phyloP scores from a whole-genome alignment of 768 basidiomycete species.

The Termitomyces sp. region DNA sequence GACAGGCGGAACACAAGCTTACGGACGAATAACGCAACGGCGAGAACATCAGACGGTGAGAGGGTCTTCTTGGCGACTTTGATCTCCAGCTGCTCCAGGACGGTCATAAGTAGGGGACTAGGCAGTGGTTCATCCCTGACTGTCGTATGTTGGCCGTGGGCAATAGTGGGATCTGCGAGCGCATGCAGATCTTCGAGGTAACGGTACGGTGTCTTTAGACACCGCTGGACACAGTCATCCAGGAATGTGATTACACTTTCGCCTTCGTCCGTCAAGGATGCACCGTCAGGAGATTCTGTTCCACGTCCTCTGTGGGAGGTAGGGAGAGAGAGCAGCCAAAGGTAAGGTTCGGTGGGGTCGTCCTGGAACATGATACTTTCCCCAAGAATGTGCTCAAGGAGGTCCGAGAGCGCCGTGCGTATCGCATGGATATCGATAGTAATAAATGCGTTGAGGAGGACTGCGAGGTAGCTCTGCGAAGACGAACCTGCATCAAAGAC shows the following conservation, averaged over 20 bases:
- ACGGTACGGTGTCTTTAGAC: constrained; percentile 76
- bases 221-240: constrained; percentile 84
- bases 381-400: constrained; percentile 65
- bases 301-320: constrained; percentile 29
- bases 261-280: constrained; percentile 51
- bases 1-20: constrained; percentile 56
- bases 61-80: constrained; percentile 58
- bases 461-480: constrained; percentile 64
- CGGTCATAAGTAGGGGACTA: constrained; percentile 77
- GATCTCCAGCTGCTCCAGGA: constrained; percentile 73
- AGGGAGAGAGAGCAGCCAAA: constrained; percentile 75
- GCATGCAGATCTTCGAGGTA: constrained; percentile 73
- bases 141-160: background rate
- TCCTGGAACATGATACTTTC: constrained; percentile 80
- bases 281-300: constrained; percentile 48
- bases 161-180: constrained; percentile 19
- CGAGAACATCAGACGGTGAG: constrained; percentile 57
- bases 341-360: constrained; percentile 60
- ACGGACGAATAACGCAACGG: constrained; percentile 62
- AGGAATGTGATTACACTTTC: constrained; percentile 62
- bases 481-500: constrained; percentile 24
- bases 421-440: constrained; percentile 48
- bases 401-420: constrained; percentile 38
- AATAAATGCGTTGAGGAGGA: constrained; percentile 65
- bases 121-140: constrained; percentile 35